Evolutionary conservation across 495 filamentous ascomycete species (phyloP), one percentile per base, ranked within the genome.

Genomic region (Monascus purpureus): DNA sequence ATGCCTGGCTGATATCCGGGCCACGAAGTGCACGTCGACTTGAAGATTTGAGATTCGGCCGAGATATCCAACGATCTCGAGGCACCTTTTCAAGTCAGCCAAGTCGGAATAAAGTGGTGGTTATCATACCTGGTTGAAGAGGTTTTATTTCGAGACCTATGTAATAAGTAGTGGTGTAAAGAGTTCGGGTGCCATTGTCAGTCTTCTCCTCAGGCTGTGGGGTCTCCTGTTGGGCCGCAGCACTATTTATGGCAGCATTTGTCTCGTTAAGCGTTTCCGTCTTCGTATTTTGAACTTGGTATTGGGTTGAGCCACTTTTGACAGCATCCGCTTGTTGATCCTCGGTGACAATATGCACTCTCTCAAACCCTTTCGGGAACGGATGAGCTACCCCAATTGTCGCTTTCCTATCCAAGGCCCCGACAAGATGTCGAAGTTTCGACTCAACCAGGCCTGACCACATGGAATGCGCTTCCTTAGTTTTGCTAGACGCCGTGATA

Each of bases 391-490:
- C 65, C 20, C 73, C 73, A 36, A 96, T 80, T 4, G 75, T 77
- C 25, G 79, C 65, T 26, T 72, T 66, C 25, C 57, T 50, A 45
- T 95, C 90, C 15, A 97, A 65, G 8, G 77, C 81, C 25, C 70
- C 68, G 13, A 93, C 82, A 14, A 97, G 67, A 31, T 82, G 62
- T 29, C 90, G 75, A 24, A 96, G 68, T 52, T 85, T 94, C 3
- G 90, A 97, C 56, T 95, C 82, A 6, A 97, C 82, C 20, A 83
- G 72, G 6, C 90, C 88, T 18, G 83, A 84, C 85, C 90, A 96
- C 20, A 74, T 66, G 9, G 80, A 69, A 42, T 92, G 80, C 1
- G 80, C 78, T 38, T 94, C 83, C 43, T 84, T 87, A 15, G 76
- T 82, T 35, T 67, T 81, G 54, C 84, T 86, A 0, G 82, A 77